Base-by-base conservation (phyloP, 2,329 filamentous ascomycete species). In the Magnaporthiopsis incrustans region DNA sequence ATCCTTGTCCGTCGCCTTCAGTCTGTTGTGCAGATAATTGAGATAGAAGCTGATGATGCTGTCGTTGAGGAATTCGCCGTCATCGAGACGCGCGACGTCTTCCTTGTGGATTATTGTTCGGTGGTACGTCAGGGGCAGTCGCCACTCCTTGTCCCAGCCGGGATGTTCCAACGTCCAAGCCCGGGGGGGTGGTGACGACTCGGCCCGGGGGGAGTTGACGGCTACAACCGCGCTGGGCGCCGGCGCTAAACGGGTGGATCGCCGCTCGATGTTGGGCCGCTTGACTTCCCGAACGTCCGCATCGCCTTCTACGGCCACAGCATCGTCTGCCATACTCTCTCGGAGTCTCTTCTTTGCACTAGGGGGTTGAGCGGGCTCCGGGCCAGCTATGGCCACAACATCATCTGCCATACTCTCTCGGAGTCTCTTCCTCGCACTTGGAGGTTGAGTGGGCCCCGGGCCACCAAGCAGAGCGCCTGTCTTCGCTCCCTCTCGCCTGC, bases 11-110 rank as follows among this genome's bases (percentile, higher is more conserved):
- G 81, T 77, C 56, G 78, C 75, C 67, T 86, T 82, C 50, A 89
- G 74, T 57, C 82, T 76, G 65, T 83, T 77, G 71, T 93, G 87
- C 7, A 94, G 78, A 69, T 87, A 90, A 35, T 89, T 87, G 64
- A 97, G 80, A 72, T 96, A 97, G 73, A 97, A 97, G 62, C 85
- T 87, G 68, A 99, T 90, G 33, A 99, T 78, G 71, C 92, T 97
- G 77, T 99, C 95, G 72, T 99, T 99, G 58, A 99, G 77, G 65
- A 90, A 96, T 69, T 97, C 85, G 15, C 88, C 90, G 67, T 96
- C 90, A 66, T 96, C 88, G 3, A 99, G 82, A 57, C 91, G 83
- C 26, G 82, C 77, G 44, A 98, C 86, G 71, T 95, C 91, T n/a
- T 83, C 79, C 66, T 83, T 86, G 64, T 90, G 85, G 1, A 95